Evolutionary conservation across 306 rosid genomes (phyloP).

Genomic region (Rosa persica): DNA sequence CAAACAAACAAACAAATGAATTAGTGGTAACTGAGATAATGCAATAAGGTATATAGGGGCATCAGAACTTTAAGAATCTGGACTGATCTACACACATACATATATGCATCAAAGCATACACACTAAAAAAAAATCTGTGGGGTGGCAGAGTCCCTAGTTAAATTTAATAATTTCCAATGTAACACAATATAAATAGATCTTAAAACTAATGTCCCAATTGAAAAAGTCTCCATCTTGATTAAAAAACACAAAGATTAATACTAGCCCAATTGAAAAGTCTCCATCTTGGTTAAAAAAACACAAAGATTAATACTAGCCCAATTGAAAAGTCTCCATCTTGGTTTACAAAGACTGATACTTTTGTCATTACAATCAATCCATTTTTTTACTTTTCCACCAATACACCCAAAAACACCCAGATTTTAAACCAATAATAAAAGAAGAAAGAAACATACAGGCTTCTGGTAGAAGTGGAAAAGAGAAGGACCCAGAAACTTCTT

Average conservation of each 20-base stretch:
- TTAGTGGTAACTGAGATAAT: not conserved
- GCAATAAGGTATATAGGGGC: not conserved
- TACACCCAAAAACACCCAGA: too few species aligned
- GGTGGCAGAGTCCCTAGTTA: too few species aligned
- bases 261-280: not conserved
- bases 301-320: not conserved
- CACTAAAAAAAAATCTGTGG: too few species aligned
- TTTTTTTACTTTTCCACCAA: not conserved
- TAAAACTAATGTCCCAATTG: not conserved
- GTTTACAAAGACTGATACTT: not conserved
- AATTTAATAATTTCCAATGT: not conserved
- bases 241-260: not conserved
- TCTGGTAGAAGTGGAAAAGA: conserved; percentile 69
- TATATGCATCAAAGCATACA: not conserved
- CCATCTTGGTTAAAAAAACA: not conserved
- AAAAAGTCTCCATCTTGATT: not conserved
- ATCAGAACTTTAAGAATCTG: not conserved
- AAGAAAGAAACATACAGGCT: conserved; percentile 56
- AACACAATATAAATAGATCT: not conserved
- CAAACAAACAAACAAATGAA: not conserved
- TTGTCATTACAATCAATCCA: not conserved
- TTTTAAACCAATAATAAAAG: not conserved
- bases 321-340: not conserved
- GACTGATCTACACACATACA: not conserved
- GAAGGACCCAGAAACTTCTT: conserved; percentile 86